These are phyloP conservation scores for Mimosa pudica DNA, from an alignment of 306 rosid genomes.

Conservation along the genomic window DNA sequence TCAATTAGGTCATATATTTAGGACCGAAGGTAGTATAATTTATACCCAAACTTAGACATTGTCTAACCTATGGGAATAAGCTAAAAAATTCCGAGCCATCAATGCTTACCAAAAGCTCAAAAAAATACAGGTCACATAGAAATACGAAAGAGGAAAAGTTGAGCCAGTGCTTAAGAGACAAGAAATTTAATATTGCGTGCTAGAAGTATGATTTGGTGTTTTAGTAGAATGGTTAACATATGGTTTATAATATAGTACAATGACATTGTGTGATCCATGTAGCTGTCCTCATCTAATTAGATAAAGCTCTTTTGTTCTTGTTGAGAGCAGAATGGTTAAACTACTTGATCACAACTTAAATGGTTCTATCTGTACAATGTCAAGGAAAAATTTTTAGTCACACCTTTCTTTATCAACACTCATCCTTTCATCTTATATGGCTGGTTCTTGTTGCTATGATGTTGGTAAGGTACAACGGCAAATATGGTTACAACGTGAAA, in stretches of 20 bases:
- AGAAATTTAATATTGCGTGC: neutral
- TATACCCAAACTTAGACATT: neutral
- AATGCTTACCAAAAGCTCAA: neutral
- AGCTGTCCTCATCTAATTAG: too few species aligned
- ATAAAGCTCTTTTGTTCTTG: too few species aligned
- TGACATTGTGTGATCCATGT: too few species aligned
- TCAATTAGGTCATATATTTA: too few species aligned
- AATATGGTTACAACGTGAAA: conserved; percentile 3
- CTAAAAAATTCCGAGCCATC: neutral
- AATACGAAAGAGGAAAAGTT: neutral
- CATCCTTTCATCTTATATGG: neutral
- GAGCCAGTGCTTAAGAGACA: neutral
- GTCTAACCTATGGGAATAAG: neutral
- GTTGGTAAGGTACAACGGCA: conserved; percentile 5
- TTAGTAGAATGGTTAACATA: too few species aligned
- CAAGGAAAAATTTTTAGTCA: neutral
- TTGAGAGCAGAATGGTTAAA: neutral
- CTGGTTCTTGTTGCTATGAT: neutral
- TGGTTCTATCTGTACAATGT: conserved; percentile 38
- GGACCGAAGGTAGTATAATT: too few species aligned
- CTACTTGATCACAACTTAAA: neutral
- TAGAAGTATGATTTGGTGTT: neutral
- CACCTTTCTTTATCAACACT: neutral
- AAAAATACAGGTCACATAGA: neutral
- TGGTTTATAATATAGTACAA: too few species aligned